Evolutionary conservation across 169 alveolate genomes (phyloP).

Genomic region (Eimeria brunetti): DNA sequence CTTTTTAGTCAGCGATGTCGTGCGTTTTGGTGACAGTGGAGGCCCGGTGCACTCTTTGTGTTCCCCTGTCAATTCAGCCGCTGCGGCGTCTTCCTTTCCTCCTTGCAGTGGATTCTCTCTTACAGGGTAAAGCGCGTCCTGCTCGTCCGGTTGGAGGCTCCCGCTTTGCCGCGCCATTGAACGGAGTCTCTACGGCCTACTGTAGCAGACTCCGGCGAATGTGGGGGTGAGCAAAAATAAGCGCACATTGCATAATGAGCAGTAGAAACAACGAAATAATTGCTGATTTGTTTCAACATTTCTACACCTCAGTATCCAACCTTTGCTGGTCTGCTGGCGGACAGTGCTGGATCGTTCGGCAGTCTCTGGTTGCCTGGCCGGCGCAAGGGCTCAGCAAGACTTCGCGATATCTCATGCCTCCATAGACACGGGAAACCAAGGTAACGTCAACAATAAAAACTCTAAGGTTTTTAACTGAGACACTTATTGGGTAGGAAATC

Average conservation of each 20-base stretch:
- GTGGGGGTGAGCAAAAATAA: background rate
- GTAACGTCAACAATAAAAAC: background rate
- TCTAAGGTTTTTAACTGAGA: background rate
- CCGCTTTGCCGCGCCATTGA: conserved; percentile 1
- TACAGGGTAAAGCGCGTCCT: background rate
- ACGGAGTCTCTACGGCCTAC: background rate
- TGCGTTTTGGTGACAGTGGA: background rate
- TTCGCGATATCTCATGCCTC: background rate
- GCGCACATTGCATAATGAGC: background rate
- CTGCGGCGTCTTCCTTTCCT: background rate
- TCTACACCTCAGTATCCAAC: background rate
- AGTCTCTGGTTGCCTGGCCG: background rate
- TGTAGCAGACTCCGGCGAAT: background rate
- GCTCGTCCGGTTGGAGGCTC: conserved; percentile 1
- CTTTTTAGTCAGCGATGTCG: background rate
- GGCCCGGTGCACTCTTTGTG: background rate
- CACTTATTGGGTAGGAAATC: background rate
- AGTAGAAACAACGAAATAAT: background rate
- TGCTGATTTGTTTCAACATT: background rate
- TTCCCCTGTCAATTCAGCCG: background rate
- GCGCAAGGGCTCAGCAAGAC: background rate
- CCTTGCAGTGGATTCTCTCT: background rate
- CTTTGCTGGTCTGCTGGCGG: background rate
- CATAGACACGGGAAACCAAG: background rate
- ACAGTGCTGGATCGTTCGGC: background rate